phyloP scores from a whole-genome alignment of 768 basidiomycete species.

The Leucocoprinus leucothites region DNA sequence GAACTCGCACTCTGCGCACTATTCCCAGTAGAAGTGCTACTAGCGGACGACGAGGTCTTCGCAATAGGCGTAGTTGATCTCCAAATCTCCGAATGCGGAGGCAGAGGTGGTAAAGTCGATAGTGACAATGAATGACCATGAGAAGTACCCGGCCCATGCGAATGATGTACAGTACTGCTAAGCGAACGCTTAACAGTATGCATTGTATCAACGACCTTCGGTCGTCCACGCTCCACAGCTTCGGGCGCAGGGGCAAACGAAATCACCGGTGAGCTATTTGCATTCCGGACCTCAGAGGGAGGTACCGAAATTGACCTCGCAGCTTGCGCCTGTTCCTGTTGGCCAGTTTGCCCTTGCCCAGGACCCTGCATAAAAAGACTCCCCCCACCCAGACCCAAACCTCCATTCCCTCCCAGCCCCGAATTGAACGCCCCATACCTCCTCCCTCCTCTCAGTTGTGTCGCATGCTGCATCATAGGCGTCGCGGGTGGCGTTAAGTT shows the following conservation, averaged over 20 bases:
- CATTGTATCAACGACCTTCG: neutral
- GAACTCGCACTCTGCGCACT: neutral
- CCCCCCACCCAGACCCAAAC: neutral
- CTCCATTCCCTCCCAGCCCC: neutral
- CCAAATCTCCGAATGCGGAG: conserved; percentile 12
- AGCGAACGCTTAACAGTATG: conserved; percentile 7
- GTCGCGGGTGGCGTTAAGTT: conserved; percentile 12
- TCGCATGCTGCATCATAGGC: conserved; percentile 10
- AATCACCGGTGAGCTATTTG: conserved; percentile 21
- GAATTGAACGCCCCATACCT: conserved; percentile 3
- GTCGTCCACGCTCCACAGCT: neutral
- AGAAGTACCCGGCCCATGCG: conserved; percentile 6
- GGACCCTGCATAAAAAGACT: neutral
- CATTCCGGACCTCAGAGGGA: conserved; percentile 46
- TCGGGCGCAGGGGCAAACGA: neutral
- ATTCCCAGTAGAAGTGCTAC: neutral
- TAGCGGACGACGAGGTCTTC: neutral
- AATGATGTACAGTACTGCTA: conserved; percentile 13
- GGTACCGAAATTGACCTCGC: conserved; percentile 10
- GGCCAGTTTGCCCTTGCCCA: neutral
- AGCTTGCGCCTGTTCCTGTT: neutral
- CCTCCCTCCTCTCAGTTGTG: conserved; percentile 3
- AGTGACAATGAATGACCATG: conserved; percentile 12
- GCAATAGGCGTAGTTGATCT: conserved; percentile 8
- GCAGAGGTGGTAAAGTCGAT: conserved; percentile 11